Evolutionary conservation across 495 filamentous ascomycete genomes (phyloP), one percentile per base, ranked within the genome.

Genomic region (Xylaria sp.): DNA sequence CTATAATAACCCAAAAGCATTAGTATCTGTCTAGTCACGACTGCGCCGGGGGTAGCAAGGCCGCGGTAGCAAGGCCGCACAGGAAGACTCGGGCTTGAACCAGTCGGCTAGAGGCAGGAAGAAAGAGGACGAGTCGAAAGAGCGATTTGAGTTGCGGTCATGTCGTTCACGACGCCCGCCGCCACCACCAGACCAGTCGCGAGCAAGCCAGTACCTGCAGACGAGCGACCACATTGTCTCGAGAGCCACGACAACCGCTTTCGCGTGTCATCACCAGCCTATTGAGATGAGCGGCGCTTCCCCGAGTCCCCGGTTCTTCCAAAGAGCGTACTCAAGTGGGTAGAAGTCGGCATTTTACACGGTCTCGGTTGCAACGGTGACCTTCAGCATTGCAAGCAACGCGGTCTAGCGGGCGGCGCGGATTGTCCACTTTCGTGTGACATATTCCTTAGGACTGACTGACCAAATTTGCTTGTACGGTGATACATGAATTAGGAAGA

Each of bases 271-370:
- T 37, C 57, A 19, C 7, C 15, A n/a, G 57, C 33, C 19, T 9
- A 15, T 33, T 17, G 8, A 66, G 46, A 46, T 46, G 46, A 67
- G 31, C 29, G 33, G 48, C 48, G 46, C 48, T 67, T 41, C 64
- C 64, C 46, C 64, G 48, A 29, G 33, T n/a, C 64, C 64, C 64
- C 64, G 64, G 64, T 67, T 67, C 46, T 55, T 67, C 64, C 64
- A 67, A 48, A 67, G 64, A 67, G 64, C 64, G 64, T 67, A 67
- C 63, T 66, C 63, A 66, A 55, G 64, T 67, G 64, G 64, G 64
- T 67, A 67, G 46, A 67, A 67, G 64, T 55, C 64, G 64, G 64
- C 62, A 55, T 35, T 67, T 67, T 55, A 3, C 55, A 67, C 64
- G 64, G 64, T 55, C 64, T n/a, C 48, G 64, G 48, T 65, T 50